Evolutionary conservation across 257 asterid species (phyloP).

Genomic region (Petrea volubilis): DNA sequence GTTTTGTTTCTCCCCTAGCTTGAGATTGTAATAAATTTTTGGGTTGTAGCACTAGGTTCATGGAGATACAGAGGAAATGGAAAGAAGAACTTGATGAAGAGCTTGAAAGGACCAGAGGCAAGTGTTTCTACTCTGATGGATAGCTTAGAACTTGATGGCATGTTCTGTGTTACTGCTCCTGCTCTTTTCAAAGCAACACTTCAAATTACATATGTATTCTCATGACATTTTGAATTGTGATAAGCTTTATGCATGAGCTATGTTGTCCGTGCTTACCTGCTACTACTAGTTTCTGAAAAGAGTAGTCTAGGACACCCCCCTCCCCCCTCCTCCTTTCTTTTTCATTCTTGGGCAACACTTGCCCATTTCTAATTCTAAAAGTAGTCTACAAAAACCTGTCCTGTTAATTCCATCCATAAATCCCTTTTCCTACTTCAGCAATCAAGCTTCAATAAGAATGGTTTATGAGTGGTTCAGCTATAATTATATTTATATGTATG

Average conservation of each 20-base stretch:
- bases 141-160: background rate
- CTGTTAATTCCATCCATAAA: background rate
- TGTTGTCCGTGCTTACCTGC: background rate
- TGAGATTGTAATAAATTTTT: constrained; percentile 26
- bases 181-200: background rate
- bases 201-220: background rate
- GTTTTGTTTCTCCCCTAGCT: constrained; percentile 12
- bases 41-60: constrained; percentile 39
- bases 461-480: background rate
- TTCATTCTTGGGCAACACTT: background rate
- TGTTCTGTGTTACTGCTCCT: background rate
- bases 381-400: background rate
- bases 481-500: background rate
- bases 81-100: constrained; percentile 88
- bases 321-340: background rate
- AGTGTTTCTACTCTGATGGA: constrained; percentile 23
- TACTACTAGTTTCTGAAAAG: background rate
- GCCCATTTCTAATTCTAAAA: background rate
- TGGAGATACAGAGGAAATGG: constrained; percentile 73
- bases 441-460: background rate
- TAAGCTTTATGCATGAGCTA: background rate
- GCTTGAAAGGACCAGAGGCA: constrained; percentile 72
- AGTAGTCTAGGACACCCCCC: background rate
- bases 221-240: background rate
- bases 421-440: background rate